Percentiles rank a stretch among this genome's conserved stretches.
These are phyloP conservation scores for Fusarium protoensiforme DNA, from an alignment of 2,329 filamentous ascomycete species.

Conservation along the genomic window DNA sequence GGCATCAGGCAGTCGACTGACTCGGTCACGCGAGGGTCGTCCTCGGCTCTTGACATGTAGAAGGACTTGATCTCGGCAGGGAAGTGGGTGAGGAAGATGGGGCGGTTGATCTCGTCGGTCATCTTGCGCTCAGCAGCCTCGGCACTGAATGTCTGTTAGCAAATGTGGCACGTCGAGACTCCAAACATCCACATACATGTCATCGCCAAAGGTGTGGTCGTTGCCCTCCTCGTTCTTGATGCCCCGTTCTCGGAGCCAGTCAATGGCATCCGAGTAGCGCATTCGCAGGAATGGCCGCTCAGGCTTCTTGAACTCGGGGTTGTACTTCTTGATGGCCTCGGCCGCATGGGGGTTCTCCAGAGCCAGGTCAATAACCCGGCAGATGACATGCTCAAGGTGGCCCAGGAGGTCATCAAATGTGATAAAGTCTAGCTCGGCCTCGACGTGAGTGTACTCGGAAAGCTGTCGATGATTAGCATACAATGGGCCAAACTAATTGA, in stretches of 20 bases:
- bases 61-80: slow-evolving; percentile 98
- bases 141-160: slow-evolving; percentile 56
- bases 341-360: slow-evolving; percentile 79
- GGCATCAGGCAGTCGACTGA: slow-evolving; percentile 89
- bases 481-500: background rate
- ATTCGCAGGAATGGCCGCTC: slow-evolving; percentile 91
- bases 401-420: slow-evolving; percentile 87
- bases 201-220: slow-evolving; percentile 91
- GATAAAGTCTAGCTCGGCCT: slow-evolving; percentile 97
- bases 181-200: slow-evolving; percentile 65
- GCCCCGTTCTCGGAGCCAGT: slow-evolving; percentile 90
- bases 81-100: slow-evolving; percentile 98
- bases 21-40: slow-evolving; percentile 88
- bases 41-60: slow-evolving; percentile 93
- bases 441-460: slow-evolving; percentile 96
- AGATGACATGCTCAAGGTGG: slow-evolving; percentile 89
- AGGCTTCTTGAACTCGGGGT: slow-evolving; percentile 88
- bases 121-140: slow-evolving; percentile 96
- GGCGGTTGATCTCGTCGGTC: slow-evolving; percentile 95
- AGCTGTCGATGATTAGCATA: slow-evolving; percentile 53
- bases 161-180: background rate
- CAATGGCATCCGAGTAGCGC: slow-evolving; percentile 93
- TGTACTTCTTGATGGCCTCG: slow-evolving; percentile 82
- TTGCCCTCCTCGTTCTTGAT: slow-evolving; percentile 94
- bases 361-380: slow-evolving; percentile 82